These are phyloP conservation scores for Cryomyces antarcticus DNA, from an alignment of 495 filamentous ascomycete species.

Conservation along the genomic window DNA sequence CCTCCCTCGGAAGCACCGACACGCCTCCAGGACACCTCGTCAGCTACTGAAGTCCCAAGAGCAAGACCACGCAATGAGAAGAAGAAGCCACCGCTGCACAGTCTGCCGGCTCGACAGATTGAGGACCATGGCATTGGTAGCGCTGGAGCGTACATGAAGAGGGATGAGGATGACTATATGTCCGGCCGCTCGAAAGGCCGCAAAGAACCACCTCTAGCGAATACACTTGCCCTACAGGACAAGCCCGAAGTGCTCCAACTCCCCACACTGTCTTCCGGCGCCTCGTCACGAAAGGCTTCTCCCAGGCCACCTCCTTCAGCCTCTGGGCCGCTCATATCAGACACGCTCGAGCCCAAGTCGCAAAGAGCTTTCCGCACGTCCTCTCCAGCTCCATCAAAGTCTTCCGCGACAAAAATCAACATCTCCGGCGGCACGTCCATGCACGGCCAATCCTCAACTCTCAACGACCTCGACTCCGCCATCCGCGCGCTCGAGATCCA, in stretches of 20 bases:
- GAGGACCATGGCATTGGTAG: constrained; percentile 34
- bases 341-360: constrained; percentile 28
- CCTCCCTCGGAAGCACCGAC: constrained; percentile 8
- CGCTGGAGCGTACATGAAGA: constrained; percentile 43
- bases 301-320: constrained; percentile 46
- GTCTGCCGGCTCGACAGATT: constrained; percentile 34
- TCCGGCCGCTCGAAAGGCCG: constrained; percentile 18
- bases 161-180: constrained; percentile 43
- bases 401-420: constrained; percentile 32
- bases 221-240: constrained; percentile 19
- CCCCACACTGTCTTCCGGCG: constrained; percentile 9
- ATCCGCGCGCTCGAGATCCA: constrained; percentile 79
- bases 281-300: constrained; percentile 17
- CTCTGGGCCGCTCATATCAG: constrained; percentile 58
- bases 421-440: constrained; percentile 54
- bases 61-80: constrained; percentile 31
- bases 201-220: constrained; percentile 13
- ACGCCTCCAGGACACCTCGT: constrained; percentile 7
- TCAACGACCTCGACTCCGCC: constrained; percentile 72
- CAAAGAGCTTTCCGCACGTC: constrained; percentile 23
- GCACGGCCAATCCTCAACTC: constrained; percentile 53
- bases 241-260: constrained; percentile 20
- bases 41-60: constrained; percentile 11
- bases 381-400: constrained; percentile 18
- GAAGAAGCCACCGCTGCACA: constrained; percentile 34